phyloP scores from a whole-genome alignment of 371 early-diverging fungal species.

The Zychaea mexicana region DNA sequence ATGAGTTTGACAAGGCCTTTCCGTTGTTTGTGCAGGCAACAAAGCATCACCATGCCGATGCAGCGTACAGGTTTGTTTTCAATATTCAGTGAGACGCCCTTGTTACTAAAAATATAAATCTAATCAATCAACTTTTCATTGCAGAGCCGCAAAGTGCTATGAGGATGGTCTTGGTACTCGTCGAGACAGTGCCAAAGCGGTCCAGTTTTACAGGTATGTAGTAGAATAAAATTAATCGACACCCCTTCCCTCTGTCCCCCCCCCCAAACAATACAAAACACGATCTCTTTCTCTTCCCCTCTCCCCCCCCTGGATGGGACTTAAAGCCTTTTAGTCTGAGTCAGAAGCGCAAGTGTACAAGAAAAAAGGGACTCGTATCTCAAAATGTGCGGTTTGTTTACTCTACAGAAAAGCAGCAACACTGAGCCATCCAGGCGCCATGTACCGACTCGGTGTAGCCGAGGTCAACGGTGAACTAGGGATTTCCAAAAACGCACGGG shows the following conservation, averaged over 20 bases:
- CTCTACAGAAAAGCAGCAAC: conserved; percentile 65
- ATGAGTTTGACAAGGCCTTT: conserved; percentile 73
- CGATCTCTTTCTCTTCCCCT: too few relatives aligned
- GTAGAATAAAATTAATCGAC: neutral
- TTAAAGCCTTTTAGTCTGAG: neutral
- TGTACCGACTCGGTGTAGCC: conserved; percentile 74
- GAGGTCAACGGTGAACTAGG: conserved; percentile 76
- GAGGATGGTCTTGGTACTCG: conserved; percentile 69
- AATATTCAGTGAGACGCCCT: neutral
- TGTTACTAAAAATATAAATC: neutral
- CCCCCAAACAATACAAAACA: neutral
- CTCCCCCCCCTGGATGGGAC: too few relatives aligned
- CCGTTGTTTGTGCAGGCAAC: conserved; percentile 70
- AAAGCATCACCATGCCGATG: conserved; percentile 71
- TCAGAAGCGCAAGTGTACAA: neutral
- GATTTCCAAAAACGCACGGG: conserved; percentile 58
- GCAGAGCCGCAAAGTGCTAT: conserved; percentile 69
- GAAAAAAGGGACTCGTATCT: neutral
- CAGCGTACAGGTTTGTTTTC: conserved; percentile 55
- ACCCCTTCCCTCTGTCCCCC: neutral
- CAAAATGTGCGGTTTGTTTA: neutral
- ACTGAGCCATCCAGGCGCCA: conserved; percentile 69
- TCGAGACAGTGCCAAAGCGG: conserved; percentile 63
- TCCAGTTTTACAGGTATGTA: conserved; percentile 79
- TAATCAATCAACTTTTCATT: neutral